Evolutionary conservation across 306 rosid genomes (phyloP).

Genomic region (Chamaecrista fasciculata): DNA sequence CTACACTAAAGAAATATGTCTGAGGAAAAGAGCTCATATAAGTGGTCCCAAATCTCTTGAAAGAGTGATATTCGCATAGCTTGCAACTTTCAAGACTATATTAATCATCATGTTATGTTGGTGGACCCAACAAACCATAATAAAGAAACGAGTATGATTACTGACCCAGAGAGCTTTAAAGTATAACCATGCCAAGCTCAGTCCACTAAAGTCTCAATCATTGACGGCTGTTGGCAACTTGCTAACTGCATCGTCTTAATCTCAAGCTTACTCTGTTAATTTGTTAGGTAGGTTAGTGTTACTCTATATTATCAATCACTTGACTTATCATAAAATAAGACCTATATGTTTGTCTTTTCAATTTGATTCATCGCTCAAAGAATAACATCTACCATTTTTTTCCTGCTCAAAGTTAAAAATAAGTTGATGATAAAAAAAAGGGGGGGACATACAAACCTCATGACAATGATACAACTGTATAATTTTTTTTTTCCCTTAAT

Average conservation of each 20-base stretch:
- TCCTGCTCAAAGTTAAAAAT: no score
- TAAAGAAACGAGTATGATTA: conserved; percentile 38
- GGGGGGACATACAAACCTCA: no score
- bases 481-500: conserved; percentile 16
- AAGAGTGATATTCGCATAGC: conserved; percentile 27
- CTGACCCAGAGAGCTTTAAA: conserved; percentile 33
- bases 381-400: no score
- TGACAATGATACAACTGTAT: no score
- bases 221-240: conserved; percentile 47
- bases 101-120: conserved; percentile 34
- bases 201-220: conserved; percentile 43
- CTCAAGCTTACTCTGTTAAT: conserved; percentile 43
- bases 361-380: no score
- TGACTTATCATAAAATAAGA: conserved; percentile 19
- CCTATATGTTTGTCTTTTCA: no score
- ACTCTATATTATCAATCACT: neutral
- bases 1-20: conserved; percentile 25
- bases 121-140: conserved; percentile 39
- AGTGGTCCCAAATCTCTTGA: conserved; percentile 51
- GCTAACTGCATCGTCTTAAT: conserved; percentile 33
- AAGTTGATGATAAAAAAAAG: no score
- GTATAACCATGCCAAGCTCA: conserved; percentile 33
- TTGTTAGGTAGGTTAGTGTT: conserved; percentile 30
- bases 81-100: conserved; percentile 29
- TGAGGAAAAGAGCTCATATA: conserved; percentile 11